A percentile compares a stretch with the other conserved stretches of the same genome.
Evolutionary conservation across 2,329 filamentous ascomycete species (phyloP).

Genomic region (Epichloe elymi): DNA sequence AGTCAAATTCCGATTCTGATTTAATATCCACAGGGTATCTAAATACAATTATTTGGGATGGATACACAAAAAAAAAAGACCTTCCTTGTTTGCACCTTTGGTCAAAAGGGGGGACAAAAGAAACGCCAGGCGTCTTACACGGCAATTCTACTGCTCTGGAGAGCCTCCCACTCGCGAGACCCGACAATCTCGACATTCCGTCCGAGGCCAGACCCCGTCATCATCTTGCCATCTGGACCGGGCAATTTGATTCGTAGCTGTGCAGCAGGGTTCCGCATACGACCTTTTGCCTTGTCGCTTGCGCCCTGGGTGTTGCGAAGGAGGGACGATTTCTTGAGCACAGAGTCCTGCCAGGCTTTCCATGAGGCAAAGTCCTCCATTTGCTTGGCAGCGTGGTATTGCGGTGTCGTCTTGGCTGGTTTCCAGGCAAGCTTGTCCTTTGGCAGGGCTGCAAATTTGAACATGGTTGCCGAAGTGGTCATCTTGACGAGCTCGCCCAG

Average conservation of each 20-base stretch:
- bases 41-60: background rate
- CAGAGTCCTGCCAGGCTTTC: constrained; percentile 43
- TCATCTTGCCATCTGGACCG: constrained; percentile 30
- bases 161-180: constrained; percentile 40
- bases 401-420: constrained; percentile 48
- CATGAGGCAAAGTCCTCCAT: constrained; percentile 52
- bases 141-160: constrained; percentile 30
- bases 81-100: background rate
- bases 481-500: constrained; percentile 53
- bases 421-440: constrained; percentile 53
- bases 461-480: constrained; percentile 41
- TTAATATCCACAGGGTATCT: constrained; percentile 1
- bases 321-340: constrained; percentile 40
- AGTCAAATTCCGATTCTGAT: background rate
- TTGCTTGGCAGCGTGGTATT: constrained; percentile 53
- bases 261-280: constrained; percentile 26
- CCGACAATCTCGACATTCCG: constrained; percentile 36
- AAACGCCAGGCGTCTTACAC: constrained; percentile 11
- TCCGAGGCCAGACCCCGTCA: constrained; percentile 18
- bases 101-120: background rate
- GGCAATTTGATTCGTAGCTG: constrained; percentile 37
- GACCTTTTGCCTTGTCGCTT: constrained; percentile 7
- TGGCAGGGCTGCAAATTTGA: constrained; percentile 43
- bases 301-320: constrained; percentile 11
- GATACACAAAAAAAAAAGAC: background rate